Evolutionary conservation across 2,329 filamentous ascomycete species (phyloP).

Genomic region (Colletotrichum sp.): DNA sequence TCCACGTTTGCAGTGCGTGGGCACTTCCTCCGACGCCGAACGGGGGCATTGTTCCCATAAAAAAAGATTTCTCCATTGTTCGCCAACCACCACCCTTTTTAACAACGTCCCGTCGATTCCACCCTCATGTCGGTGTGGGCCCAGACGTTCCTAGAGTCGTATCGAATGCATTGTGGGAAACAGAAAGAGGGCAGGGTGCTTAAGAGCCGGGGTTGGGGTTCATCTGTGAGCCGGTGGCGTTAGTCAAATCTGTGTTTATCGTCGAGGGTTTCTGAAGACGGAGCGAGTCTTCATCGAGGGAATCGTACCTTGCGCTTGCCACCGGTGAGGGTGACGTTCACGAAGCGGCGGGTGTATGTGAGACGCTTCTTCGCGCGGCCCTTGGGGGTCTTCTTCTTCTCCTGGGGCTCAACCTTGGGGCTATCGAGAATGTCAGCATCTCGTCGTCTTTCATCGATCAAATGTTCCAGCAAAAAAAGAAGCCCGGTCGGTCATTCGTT

Average conservation of each 20-base stretch:
- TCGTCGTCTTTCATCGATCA: neutral
- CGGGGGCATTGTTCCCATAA: constrained; percentile 6
- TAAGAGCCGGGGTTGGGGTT: constrained; percentile 47
- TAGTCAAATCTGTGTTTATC: neutral
- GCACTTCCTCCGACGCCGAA: neutral
- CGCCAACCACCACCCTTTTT: constrained; percentile 10
- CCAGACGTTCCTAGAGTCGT: constrained; percentile 25
- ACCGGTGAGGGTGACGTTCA: constrained; percentile 96
- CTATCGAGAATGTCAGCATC: constrained; percentile 15
- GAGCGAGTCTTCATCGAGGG: neutral
- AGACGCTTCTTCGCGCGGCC: constrained; percentile 97
- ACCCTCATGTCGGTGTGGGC: constrained; percentile 18
- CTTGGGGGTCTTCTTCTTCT: constrained; percentile 98
- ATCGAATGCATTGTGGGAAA: constrained; percentile 16
- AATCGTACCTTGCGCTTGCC: constrained; percentile 92
- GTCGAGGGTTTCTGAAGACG: neutral
- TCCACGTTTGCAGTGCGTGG: neutral
- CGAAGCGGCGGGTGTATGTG: constrained; percentile 96
- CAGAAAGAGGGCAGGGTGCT: constrained; percentile 24
- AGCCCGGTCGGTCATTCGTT: neutral
- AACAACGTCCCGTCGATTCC: constrained; percentile 22
- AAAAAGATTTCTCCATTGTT: constrained; percentile 18
- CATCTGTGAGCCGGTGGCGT: constrained; percentile 36
- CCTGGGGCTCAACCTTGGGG: constrained; percentile 79
- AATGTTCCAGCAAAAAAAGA: neutral